Evolutionary conservation across 2,329 filamentous ascomycete species (phyloP).

Genomic region (Curvularia sp.): DNA sequence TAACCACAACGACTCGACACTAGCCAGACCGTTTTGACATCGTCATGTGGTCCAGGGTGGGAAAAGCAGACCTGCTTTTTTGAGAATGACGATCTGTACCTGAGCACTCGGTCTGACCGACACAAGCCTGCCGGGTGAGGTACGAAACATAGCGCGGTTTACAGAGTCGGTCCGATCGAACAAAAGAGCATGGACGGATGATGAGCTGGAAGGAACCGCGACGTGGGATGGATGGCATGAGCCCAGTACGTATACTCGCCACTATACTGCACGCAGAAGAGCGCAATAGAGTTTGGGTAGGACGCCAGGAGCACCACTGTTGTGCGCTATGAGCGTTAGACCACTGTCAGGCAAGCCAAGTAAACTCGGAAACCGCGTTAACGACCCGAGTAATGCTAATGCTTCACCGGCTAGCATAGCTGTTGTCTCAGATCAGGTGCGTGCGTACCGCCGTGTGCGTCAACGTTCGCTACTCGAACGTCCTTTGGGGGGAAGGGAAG

Average conservation of each 20-base stretch:
- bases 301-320: conserved; percentile 2
- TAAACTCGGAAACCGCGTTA: conserved; percentile 6
- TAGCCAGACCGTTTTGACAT: conserved; percentile 5
- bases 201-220: conserved; percentile 10
- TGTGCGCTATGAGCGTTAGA: conserved; percentile 7
- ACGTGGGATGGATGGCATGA: conserved; percentile 15
- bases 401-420: conserved; percentile 9
- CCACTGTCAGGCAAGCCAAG: conserved; percentile 6
- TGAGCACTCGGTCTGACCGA: conserved; percentile 9
- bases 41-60: background rate
- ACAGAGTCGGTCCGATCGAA: conserved; percentile 16
- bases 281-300: conserved; percentile 10
- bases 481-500: background rate
- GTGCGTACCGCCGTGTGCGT: conserved; percentile 16
- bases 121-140: conserved; percentile 10
- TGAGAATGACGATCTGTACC: conserved; percentile 11
- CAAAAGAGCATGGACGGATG: conserved; percentile 10
- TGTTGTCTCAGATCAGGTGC: conserved; percentile 12
- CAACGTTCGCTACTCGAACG: conserved; percentile 9
- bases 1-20: conserved; percentile 1
- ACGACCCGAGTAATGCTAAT: conserved; percentile 14
- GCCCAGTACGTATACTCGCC: conserved; percentile 18
- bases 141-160: conserved; percentile 20
- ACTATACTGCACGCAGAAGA: conserved; percentile 11
- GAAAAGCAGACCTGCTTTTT: conserved; percentile 8